Evolutionary conservation across 345 rosid species (phyloP), one percentile per base, ranked within the genome.

Genomic region (Brassica cretica): DNA sequence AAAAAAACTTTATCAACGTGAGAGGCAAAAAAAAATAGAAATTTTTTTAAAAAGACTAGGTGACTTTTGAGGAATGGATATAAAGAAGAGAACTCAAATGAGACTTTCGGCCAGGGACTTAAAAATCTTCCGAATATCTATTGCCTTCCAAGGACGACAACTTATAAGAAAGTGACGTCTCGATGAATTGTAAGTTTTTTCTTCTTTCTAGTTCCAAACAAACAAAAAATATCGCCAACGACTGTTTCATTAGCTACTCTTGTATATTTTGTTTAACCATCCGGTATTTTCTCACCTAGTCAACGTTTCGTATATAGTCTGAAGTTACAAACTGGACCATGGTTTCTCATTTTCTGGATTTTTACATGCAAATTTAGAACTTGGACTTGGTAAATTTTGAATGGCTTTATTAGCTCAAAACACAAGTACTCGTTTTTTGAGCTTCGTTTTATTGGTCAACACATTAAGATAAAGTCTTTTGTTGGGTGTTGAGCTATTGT

Each of bases 171-270:
- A 30, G 59, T 27, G 68, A 49, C 51, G 21, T 21, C 8, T 29
- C 35, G 4, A 64, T 74, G 55, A 19, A 32, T 7, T 64, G 77
- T 74, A 65, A 74, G 77, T 24, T 64, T 2, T 73, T 61, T 33
- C 7, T 4, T 46, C 55, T 32, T 51, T 51, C 58, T 32, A 14
- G 10, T 46, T 58, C 14, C 55, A 46, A 46, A 46, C 16, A 46
- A 46, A 44, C 8, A 41, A 10, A 24, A 41, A 32, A 16, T 15
- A 32, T 35, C 2, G 5, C 19, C 21, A 66, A 14, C 35, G 71
- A 24, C 29, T 12, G 4, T 32, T 55, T 56, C 30, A 70, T 10
- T 30, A 58, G 5, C 14, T 70, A 30, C 18, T 56, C 21, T 70
- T 18, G 51, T 21, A 10, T 56, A 33, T 32, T 70, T 63, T 29